Evolutionary conservation across 1,284 basidiomycete species (phyloP), one percentile per base, ranked within the genome.

Genomic region (Moesziomyces aphidis): DNA sequence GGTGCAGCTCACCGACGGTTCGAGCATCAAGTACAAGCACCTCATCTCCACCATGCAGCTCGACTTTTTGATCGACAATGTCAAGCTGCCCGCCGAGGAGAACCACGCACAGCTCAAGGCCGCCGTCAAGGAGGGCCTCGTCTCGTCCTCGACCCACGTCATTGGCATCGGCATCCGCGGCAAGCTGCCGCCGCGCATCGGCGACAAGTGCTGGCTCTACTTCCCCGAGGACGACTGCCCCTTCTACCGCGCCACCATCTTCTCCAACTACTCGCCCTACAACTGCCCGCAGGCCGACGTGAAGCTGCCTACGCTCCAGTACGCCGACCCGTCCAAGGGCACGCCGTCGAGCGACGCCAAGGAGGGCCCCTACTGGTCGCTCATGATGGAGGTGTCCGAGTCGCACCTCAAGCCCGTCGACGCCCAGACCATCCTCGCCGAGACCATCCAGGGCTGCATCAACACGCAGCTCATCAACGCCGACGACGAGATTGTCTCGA

Each of bases 201-300:
- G 87, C 34, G 87, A 88, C 83, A 88, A 88, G 80, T 88, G 87
- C 85, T 86, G 85, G 85, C 82, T 86, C 58, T 86, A 86, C 83
- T 86, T 85, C 83, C 87, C 87, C 45, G 87, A 87, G 73, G 85
- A 86, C 70, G 84, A 88, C 83, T 86, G 86, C 47, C 88, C 88
- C 43, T 88, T 88, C 85, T 88, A 88, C 85, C 86, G 88, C 47
- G 87, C 87, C 19, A 88, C 88, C 61, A 87, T 88, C 79, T 88
- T 88, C 79, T 87, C 86, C 68, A 88, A 88, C 85, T 88, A 88
- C 82, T 87, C 86, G 42, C 87, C 86, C 39, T 84, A 86, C 85
- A 88, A 88, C 82, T 85, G 85, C 61, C 88, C 88, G 3, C 73
- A 84, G 59, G 72, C 76, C 26, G 80, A 84, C 39, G 80, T 77